Evolutionary conservation across 2,329 filamentous ascomycete genomes (phyloP), one percentile per base, ranked within the genome.

Genomic region (Colletotrichum sp.): DNA sequence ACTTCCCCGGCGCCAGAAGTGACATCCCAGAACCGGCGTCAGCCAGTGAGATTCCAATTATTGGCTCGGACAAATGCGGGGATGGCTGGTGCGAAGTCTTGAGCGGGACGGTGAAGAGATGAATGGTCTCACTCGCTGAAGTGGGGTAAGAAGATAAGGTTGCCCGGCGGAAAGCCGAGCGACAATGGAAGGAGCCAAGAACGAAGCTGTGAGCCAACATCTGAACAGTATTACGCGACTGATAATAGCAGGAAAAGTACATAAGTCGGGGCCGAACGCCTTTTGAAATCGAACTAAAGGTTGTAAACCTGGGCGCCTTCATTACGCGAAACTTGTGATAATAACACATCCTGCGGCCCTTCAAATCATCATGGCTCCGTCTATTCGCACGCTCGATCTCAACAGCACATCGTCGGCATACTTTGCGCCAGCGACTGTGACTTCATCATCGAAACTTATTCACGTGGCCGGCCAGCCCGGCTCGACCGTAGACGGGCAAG

Each of bases 391-490:
- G 1, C 26, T 80, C 7, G 79, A 80, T 34, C 72, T 79, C 7
- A 18, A 60, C 62, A 78, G 71, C 75, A 81, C 79, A 6, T 62
- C 71, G 13, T 18, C 26, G 5, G 69, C 72, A 2, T 80, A 79
- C 71, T 77, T 78, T 49, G 79, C 77, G 4, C 78, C 81, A 18
- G 82, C 81, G 18, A 79, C 71, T 18, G 77, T 76, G 32, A 63
- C 64, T 24, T 73, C 77, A 68, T 69, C 78, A 4, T 73, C 72
- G 9, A 69, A 55, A 15, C 70, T 80, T 6, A 65, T 84, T 12
- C 83, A 85, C 63, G 76, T 85, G n/a, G 79, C 85, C 2, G 86
- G 85, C 5, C 85, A 86, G 72, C 77, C 80, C 6, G 85, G 85
- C n/a, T 80, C 72, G 39, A 79, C 80, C 64, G 80, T 81, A 52